Conservation (phyloP, 257 asterid species). For the Linderniella brevidens region DNA sequence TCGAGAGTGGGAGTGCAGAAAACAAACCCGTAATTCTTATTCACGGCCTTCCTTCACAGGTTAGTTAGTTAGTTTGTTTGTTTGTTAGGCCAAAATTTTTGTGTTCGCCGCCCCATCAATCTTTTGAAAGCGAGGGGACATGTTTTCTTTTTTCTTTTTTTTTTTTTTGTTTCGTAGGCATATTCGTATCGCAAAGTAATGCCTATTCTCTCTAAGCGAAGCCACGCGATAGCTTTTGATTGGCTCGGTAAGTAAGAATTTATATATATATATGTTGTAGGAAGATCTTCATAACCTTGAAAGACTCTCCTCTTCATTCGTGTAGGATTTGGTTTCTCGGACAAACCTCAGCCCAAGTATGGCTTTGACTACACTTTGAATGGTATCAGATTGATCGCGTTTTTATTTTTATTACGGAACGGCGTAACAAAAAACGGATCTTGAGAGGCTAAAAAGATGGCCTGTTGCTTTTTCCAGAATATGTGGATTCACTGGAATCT, state of each 20-base stretch:
- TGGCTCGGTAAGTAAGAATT: conserved; percentile 49
- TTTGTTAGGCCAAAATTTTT: background rate
- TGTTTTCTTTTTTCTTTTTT: background rate
- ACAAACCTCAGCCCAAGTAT: conserved; percentile 82
- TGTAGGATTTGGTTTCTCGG: conserved; percentile 96
- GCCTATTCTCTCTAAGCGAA: conserved; percentile 61
- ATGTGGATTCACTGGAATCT: conserved; percentile 55
- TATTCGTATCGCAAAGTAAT: conserved; percentile 81
- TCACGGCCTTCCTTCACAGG: conserved; percentile 92
- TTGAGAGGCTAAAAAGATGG: conserved; percentile 1
- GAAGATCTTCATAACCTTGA: background rate
- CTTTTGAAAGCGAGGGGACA: background rate
- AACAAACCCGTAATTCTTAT: conserved; percentile 49
- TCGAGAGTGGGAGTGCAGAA: conserved; percentile 52
- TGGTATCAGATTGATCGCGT: conserved; percentile 24
- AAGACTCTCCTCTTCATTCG: conserved; percentile 8
- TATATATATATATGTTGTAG: background rate
- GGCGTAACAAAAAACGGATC: background rate
- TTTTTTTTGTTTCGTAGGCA: conserved; percentile 34
- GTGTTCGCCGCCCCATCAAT: too few species aligned
- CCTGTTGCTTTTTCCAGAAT: conserved; percentile 34
- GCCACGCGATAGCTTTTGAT: conserved; percentile 69
- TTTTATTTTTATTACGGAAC: background rate
- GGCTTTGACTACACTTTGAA: conserved; percentile 84
- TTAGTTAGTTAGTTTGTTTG: background rate